Conservation (phyloP, 768 basidiomycete species). For the Boletus subcaerulescens region DNA sequence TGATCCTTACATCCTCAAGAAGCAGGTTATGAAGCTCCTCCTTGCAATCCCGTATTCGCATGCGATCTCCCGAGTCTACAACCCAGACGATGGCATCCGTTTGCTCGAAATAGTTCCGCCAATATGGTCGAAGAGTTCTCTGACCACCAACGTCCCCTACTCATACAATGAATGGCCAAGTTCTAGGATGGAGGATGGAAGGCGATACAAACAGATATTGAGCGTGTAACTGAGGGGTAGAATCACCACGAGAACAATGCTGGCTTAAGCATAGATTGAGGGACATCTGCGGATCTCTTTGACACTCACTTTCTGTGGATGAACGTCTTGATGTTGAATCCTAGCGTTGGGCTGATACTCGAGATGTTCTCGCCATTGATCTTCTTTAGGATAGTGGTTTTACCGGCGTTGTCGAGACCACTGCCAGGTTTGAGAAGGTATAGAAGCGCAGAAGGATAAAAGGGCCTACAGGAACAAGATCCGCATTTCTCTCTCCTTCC, state of each 20-base stretch:
- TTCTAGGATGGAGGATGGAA: conserved; percentile 21
- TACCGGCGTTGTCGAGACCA: conserved; percentile 97
- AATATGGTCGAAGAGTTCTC: conserved; percentile 92
- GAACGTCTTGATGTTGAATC: conserved; percentile 99
- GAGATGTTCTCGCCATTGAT: conserved; percentile 89
- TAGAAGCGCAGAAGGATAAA: conserved; percentile 5
- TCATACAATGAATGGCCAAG: conserved; percentile 74
- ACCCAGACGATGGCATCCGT: conserved; percentile 99
- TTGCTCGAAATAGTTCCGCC: conserved; percentile 99
- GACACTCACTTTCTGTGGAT: conserved; percentile 74
- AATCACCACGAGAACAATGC: conserved; percentile 24
- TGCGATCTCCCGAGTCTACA: conserved; percentile 90
- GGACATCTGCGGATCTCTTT: conserved; percentile 18
- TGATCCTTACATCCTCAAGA: conserved; percentile 78
- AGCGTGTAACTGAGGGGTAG: conserved; percentile 38
- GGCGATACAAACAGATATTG: conserved; percentile 38
- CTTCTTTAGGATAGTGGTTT: conserved; percentile 96
- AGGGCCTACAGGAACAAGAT: conserved; percentile 80
- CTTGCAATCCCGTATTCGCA: conserved; percentile 88
- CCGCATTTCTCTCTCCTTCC: conserved; percentile 96
- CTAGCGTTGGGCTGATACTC: conserved; percentile 87
- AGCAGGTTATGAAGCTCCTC: conserved; percentile 83
- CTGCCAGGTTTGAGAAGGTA: conserved; percentile 42
- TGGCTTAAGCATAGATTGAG: conserved; percentile 14
- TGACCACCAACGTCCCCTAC: conserved; percentile 99